Evolutionary conservation across 2,329 filamentous ascomycete species (phyloP).

Genomic region (Pestalotiopsis sp.): DNA sequence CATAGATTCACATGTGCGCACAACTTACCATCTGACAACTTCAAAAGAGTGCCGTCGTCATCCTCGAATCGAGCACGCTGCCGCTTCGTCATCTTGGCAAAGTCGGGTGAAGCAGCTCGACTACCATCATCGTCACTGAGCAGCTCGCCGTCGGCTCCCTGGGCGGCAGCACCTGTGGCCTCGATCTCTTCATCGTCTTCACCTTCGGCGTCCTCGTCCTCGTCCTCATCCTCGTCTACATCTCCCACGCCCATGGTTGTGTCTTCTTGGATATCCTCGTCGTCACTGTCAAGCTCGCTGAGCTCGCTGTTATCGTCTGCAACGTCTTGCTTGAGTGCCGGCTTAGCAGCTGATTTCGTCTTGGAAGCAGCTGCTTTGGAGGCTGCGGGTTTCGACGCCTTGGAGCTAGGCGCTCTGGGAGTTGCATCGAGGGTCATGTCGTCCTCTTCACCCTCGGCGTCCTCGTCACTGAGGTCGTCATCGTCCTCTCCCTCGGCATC

Average conservation of each 20-base stretch:
- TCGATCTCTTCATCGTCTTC: conserved; percentile 43
- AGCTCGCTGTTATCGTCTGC: conserved; percentile 49
- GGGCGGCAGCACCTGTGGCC: conserved; percentile 42
- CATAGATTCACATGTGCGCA: neutral
- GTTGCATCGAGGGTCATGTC: conserved; percentile 46
- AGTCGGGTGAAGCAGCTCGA: conserved; percentile 53
- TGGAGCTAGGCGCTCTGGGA: conserved; percentile 46
- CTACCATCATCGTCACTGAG: conserved; percentile 50
- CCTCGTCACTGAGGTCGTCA: conserved; percentile 33
- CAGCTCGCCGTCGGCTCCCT: conserved; percentile 43
- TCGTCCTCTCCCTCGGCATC: conserved; percentile 41
- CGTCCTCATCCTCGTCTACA: conserved; percentile 39
- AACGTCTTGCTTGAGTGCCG: conserved; percentile 32
- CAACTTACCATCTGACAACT: conserved; percentile 59
- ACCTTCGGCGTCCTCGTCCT: conserved; percentile 41
- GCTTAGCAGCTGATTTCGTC: conserved; percentile 25
- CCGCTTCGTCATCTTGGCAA: conserved; percentile 63
- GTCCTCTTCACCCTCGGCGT: conserved; percentile 54
- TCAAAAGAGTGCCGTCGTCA: conserved; percentile 56
- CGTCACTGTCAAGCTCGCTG: conserved; percentile 58
- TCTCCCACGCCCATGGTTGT: conserved; percentile 42
- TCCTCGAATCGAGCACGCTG: conserved; percentile 63
- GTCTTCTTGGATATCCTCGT: conserved; percentile 44
- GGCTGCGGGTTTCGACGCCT: conserved; percentile 46
- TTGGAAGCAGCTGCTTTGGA: conserved; percentile 30